Evolutionary conservation across 2,329 filamentous ascomycete species (phyloP), one percentile per base, ranked within the genome.

Genomic region (Annulohypoxylon truncatum): DNA sequence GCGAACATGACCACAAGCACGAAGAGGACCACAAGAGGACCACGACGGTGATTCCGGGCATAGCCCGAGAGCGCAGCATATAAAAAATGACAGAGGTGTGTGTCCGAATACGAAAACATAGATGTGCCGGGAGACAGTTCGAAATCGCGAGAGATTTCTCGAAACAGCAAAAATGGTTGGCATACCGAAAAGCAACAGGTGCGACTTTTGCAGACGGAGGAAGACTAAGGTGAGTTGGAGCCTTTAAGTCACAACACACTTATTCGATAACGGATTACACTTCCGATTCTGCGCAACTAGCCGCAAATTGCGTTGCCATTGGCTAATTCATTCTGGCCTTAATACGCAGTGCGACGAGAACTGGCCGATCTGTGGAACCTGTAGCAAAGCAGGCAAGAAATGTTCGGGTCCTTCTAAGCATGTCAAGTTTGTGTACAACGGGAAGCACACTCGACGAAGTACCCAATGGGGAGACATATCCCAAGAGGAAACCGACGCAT

Each of bases 321-420:
- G 24, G 57, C 65, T 58, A 35, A 55, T 35, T 47, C 15, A 18
- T 28, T 29, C 13, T 44, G 1, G 22, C 22, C 29, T 20, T 42
- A 20, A 15, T 20, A 42, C 10, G 18, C 9, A 67, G 65, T 67
- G 65, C 33, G 65, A 67, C 18, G 65, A 67, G 44, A 46, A 44
- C 20, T 67, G 52, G 61, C 65, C 61, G 28, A 67, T 61, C 12
- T 67, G 65, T 42, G 61, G 65, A 40, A 53, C 31, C 50, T 67
- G 65, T 29, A 67, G 42, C 20, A 67, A 67, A 38, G 57, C 61
- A 47, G 61, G 57, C 24, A 64, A 55, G 44, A 26, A 53, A 47
- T 67, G 65, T 57, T 64, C 65, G 10, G 65, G 65, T 7, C 65
- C 61, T 6, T 54, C 61, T 4, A 64, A 51, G 24, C 57, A 44